Evolutionary conservation across 768 basidiomycete genomes (phyloP).

Genomic region (Dioszegia hungarica): DNA sequence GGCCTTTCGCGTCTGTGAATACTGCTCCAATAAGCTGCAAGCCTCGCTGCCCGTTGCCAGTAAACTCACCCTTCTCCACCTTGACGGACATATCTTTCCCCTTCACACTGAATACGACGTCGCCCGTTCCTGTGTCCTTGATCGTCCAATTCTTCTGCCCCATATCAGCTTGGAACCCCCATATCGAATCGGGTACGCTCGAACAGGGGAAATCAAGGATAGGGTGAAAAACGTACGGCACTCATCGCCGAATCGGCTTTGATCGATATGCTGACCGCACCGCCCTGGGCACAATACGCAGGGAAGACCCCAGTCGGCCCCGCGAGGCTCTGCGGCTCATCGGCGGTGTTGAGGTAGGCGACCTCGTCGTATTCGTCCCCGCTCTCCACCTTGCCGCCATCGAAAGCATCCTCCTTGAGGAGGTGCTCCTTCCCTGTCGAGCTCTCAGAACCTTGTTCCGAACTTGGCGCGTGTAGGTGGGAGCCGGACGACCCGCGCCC

Average conservation of each 20-base stretch:
- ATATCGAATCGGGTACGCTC: no score
- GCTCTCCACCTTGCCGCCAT: no score
- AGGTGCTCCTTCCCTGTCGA: no score
- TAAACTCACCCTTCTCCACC: background rate
- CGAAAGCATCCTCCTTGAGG: no score
- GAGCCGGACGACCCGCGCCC: no score
- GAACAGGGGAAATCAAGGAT: no score
- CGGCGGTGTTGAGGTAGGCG: no score
- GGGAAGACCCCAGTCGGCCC: background rate
- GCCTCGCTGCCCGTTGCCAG: background rate
- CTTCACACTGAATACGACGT: background rate
- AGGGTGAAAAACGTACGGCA: background rate
- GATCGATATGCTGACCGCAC: background rate
- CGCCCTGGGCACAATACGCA: background rate
- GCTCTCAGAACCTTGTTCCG: no score
- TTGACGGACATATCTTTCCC: background rate
- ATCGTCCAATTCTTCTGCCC: constrained; percentile 1
- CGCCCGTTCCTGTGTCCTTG: background rate
- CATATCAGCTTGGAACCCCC: background rate
- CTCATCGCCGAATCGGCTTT: background rate
- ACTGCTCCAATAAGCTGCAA: background rate
- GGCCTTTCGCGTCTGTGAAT: background rate
- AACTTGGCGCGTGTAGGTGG: no score
- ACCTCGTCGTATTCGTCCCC: no score
- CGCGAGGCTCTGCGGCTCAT: no score